These are phyloP conservation scores for Debaryomyces nepalensis DNA, from an alignment of 1,139 yeast genomes.

Conservation along the genomic window DNA sequence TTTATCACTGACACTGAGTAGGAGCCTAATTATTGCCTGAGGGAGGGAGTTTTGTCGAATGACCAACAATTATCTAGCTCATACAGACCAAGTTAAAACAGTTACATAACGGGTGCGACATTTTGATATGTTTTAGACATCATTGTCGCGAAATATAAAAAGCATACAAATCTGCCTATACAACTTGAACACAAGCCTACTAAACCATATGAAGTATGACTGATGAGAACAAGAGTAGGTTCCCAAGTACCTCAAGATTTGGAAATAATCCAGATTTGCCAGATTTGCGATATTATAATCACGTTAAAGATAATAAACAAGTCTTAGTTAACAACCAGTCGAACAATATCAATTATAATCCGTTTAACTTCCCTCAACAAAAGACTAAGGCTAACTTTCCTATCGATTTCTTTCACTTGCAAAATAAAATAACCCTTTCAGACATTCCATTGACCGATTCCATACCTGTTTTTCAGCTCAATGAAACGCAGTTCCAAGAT, in stretches of 20 bases:
- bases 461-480: conserved; percentile 55
- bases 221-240: conserved; percentile 26
- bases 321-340: conserved; percentile 33
- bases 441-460: conserved; percentile 25
- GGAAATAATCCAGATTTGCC: conserved; percentile 35
- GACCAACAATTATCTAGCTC: too few species aligned
- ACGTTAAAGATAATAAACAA: conserved; percentile 24
- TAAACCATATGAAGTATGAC: conserved; percentile 9
- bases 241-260: conserved; percentile 44
- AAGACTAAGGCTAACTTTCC: conserved; percentile 46
- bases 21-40: too few species aligned
- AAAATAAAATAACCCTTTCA: conserved; percentile 32
- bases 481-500: conserved; percentile 51
- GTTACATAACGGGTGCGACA: too few species aligned
- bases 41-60: too few species aligned
- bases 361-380: conserved; percentile 48
- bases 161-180: neutral
- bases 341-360: conserved; percentile 44
- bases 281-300: conserved; percentile 31
- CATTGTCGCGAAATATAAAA: conserved; percentile 2
- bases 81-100: too few species aligned
- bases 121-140: neutral
- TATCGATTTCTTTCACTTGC: conserved; percentile 38
- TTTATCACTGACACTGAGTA: too few species aligned
- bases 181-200: neutral